Evolutionary conservation across 768 basidiomycete species (phyloP).

Genomic region (Trametes meyenii): DNA sequence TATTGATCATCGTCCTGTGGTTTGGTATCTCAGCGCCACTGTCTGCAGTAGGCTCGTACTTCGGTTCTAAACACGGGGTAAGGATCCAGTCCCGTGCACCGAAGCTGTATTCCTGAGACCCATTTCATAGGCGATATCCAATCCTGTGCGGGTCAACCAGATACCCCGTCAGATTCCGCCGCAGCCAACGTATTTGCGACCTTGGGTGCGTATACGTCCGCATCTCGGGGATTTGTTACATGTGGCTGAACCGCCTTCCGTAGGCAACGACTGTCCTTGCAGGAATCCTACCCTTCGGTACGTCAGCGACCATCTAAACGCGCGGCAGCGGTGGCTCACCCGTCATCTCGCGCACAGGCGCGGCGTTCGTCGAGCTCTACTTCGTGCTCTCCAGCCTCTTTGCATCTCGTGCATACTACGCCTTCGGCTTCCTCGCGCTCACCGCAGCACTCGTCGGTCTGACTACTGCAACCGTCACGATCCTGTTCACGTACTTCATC

Average conservation of each 20-base stretch:
- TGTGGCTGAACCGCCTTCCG: conserved; percentile 12
- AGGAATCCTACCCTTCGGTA: conserved; percentile 91
- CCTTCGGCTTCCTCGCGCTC: conserved; percentile 92
- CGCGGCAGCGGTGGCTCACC: not conserved
- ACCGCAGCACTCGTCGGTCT: conserved; percentile 82
- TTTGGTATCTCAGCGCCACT: conserved; percentile 93
- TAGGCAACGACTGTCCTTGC: conserved; percentile 76
- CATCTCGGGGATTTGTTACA: conserved; percentile 8
- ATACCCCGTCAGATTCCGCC: conserved; percentile 98
- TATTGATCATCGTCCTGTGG: conserved; percentile 85
- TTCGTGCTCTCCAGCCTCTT: conserved; percentile 91
- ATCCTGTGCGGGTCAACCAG: conserved; percentile 87
- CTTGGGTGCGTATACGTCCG: conserved; percentile 57
- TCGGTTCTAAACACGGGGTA: conserved; percentile 87
- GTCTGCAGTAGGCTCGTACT: conserved; percentile 83
- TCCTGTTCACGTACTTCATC: conserved; percentile 87
- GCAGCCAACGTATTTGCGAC: conserved; percentile 77
- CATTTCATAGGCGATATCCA: conserved; percentile 56
- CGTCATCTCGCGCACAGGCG: conserved; percentile 51
- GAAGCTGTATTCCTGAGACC: not conserved
- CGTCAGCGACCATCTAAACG: conserved; percentile 14
- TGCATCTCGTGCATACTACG: conserved; percentile 91
- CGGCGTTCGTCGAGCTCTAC: conserved; percentile 94
- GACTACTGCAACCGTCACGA: conserved; percentile 89
- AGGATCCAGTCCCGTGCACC: conserved; percentile 25